Evolutionary conservation across 202 grass and related monocot species (phyloP), one percentile per base, ranked within the genome.

Genomic region (Brachypodium distachyon): DNA sequence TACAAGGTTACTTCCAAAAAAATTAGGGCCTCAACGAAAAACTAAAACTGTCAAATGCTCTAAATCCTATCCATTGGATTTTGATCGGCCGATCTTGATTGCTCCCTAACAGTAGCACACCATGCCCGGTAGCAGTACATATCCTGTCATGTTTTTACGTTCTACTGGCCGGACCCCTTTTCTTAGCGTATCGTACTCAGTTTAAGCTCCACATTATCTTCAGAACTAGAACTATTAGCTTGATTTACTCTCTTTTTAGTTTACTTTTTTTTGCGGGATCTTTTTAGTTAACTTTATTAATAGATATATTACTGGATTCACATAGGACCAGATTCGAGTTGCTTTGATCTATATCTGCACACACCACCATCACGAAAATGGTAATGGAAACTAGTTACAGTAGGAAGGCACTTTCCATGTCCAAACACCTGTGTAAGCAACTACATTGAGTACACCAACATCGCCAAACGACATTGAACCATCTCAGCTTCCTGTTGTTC

Each of bases 381-480:
- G 28, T n/a, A 42, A 63, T 31, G 36, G 25, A 72, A 64, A 5
- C 37, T 61, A 11, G 34, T 61, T 50, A 43, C 66, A 42, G 68
- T 53, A 11, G 59, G 63, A 51, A 18, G 12, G 60, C 84, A 91
- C 88, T 83, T 71, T 94, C 88, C 92, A 94, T 61, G 85, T 82
- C 92, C 85, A 94, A 27, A 85, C 87, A 3, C 88, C 88, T 19
- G 85, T 91, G 67, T 86, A 91, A 64, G 85, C 80, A 33, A 86
- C 67, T 21, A 86, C 71, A 56, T 87, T 91, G 51, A 88, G 6
- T n/a, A 91, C 76, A 49, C 88, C 89, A 40, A 94, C 92, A 67
- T 94, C 92, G 0, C 88, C 88, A 22, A 89, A 91, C 1, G 88
- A 91, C 76, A 94, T 71, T 2, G 92, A 94, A 47, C 91, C 81